Conservation (phyloP, 768 basidiomycete species). For the Mycena epipterygia region DNA sequence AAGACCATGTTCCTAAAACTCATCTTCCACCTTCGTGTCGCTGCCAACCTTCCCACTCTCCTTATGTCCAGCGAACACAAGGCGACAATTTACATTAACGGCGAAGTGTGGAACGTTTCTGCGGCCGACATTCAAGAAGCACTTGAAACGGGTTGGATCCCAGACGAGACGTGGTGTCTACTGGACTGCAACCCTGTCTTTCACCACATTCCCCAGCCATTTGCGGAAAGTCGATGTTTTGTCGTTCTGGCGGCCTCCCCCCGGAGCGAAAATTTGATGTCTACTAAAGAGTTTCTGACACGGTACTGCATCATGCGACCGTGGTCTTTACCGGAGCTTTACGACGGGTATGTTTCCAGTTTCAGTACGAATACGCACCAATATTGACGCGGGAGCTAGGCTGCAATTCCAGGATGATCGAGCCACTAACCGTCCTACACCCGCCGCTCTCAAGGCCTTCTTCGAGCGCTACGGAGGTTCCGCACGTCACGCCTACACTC, state of each 20-base stretch:
- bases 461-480: too few relatives aligned
- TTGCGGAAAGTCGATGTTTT: background rate
- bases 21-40: background rate
- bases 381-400: too few relatives aligned
- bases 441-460: too few relatives aligned
- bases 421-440: too few relatives aligned
- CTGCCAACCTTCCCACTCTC: constrained; percentile 1
- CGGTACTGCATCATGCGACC: too few relatives aligned
- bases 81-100: background rate
- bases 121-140: background rate
- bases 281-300: background rate
- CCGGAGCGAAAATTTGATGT: background rate
- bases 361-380: too few relatives aligned
- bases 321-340: too few relatives aligned
- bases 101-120: background rate
- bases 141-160: background rate
- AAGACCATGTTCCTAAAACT: background rate
- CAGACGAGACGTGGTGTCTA: background rate
- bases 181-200: background rate
- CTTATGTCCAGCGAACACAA: background rate
- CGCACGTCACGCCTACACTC: background rate
- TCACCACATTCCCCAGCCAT: background rate
- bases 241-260: background rate
- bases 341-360: too few relatives aligned
- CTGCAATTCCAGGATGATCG: too few relatives aligned